Conservation (phyloP, 2,329 filamentous ascomycete species). For the Sporothrix euskadiensis region DNA sequence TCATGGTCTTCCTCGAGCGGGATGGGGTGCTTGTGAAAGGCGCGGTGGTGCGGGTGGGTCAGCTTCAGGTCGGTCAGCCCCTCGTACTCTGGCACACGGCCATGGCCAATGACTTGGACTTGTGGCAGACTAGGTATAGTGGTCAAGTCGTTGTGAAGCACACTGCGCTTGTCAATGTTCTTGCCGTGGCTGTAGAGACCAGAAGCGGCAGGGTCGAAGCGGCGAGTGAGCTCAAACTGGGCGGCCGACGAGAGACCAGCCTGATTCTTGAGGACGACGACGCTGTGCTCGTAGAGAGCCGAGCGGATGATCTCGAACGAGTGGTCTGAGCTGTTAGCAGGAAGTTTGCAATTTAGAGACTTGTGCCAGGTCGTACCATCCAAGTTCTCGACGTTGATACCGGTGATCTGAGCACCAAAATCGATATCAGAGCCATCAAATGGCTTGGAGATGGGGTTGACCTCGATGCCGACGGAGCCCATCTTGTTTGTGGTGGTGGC, state of each 20-base stretch:
- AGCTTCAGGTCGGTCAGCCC: slow-evolving; percentile 67
- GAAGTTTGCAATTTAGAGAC: neutral
- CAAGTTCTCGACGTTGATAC: slow-evolving; percentile 61
- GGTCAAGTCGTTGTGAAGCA: slow-evolving; percentile 79
- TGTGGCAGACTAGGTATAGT: slow-evolving; percentile 77
- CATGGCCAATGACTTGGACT: slow-evolving; percentile 77
- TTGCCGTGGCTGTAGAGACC: slow-evolving; percentile 72
- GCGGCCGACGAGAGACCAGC: slow-evolving; percentile 62
- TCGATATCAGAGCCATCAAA: slow-evolving; percentile 42
- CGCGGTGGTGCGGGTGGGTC: slow-evolving; percentile 73
- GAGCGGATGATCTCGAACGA: slow-evolving; percentile 64
- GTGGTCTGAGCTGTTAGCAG: slow-evolving; percentile 48
- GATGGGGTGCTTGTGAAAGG: slow-evolving; percentile 68
- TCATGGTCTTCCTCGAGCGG: slow-evolving; percentile 51
- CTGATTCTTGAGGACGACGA: slow-evolving; percentile 72
- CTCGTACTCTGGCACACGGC: slow-evolving; percentile 66
- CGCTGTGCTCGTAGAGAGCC: slow-evolving; percentile 66
- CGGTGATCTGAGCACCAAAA: slow-evolving; percentile 61
- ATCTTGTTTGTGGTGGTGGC: slow-evolving; percentile 21
- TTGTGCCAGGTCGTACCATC: slow-evolving; percentile 49
- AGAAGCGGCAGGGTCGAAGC: slow-evolving; percentile 66
- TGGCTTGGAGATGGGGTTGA: slow-evolving; percentile 25
- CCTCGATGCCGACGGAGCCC: slow-evolving; percentile 28
- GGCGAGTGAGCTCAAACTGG: slow-evolving; percentile 71
- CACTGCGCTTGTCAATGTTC: slow-evolving; percentile 64